Base-by-base conservation (phyloP, 2,329 filamentous ascomycete genomes). In the Penicillium palitans region DNA sequence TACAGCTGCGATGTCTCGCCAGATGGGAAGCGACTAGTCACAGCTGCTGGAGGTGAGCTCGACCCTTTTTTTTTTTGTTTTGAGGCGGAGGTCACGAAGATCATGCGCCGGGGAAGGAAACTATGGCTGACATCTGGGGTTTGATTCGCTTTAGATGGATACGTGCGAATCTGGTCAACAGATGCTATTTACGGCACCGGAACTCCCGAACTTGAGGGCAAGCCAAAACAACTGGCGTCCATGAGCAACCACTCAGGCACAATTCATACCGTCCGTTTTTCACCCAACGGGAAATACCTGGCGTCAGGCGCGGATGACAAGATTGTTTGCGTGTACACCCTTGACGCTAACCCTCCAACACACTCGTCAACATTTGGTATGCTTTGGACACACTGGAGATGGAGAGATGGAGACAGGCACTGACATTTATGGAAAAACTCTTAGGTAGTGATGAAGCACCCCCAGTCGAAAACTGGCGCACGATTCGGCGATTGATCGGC, bases 201-300 rank as follows among this genome's bases (percentile, higher is more conserved):
- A 63, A 86, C 93, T 65, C 79, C 86, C 35, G 82, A 83, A 60
- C 93, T 88, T 77, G 83, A 81, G 55, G 89, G 87, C 70, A 80
- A 87, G 67, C 93, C 96, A 48, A 92, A 90, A 70, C 96, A 99
- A 81, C 86, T 99, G 69, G 96, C 93, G 67, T 93, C 96, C 70
- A 95, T 99, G 86, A 98, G 92, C 84, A 93, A 98, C 73, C 95
- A 99, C 76, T 93, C 96, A 4, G 95, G 93, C 66, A 98, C 93
- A 19, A 97, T 98, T 62, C 93, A 97, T 77, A 92, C 93, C 0
- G 95, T 99, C 63, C 90, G 96, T 66, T 99, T 98, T 80, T 98
- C 95, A 10, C 89, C 91, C 29, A 97, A 96, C 72, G 91, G 92
- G 57, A 91, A 91, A 73, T 99, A 97, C 74, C 85, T 99, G 52